These are phyloP conservation scores for Tuber brumale DNA, from an alignment of 495 filamentous ascomycete species.

Conservation along the genomic window DNA sequence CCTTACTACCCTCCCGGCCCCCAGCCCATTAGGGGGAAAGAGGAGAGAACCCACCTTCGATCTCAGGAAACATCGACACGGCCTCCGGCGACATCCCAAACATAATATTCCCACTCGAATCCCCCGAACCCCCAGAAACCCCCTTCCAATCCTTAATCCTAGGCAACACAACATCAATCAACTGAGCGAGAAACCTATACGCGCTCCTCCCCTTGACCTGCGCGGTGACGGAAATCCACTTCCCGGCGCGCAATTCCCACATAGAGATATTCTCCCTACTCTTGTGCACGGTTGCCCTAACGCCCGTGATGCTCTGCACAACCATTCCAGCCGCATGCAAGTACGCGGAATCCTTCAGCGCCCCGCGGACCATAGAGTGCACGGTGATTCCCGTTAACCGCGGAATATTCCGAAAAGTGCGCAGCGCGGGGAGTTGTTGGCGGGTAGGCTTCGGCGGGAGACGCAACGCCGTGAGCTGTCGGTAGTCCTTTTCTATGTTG, in stretches of 20 bases:
- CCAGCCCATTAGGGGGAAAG: background rate
- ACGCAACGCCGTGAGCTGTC: conserved; percentile 75
- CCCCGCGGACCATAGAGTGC: conserved; percentile 61
- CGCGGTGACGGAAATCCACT: conserved; percentile 59
- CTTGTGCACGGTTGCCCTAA: conserved; percentile 61
- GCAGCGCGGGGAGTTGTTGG: conserved; percentile 61
- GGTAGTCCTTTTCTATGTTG: conserved; percentile 49
- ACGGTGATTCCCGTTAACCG: conserved; percentile 72
- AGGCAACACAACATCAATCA: conserved; percentile 81
- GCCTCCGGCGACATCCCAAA: conserved; percentile 68
- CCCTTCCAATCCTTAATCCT: conserved; percentile 92
- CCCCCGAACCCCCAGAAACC: conserved; percentile 66
- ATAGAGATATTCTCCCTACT: conserved; percentile 59
- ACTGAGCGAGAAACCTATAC: conserved; percentile 78
- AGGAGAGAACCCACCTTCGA: conserved; percentile 65
- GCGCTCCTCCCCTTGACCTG: conserved; percentile 71
- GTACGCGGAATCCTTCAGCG: conserved; percentile 57
- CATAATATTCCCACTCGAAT: conserved; percentile 77
- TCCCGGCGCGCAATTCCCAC: conserved; percentile 55
- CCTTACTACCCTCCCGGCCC: too few species aligned
- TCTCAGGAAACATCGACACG: conserved; percentile 79
- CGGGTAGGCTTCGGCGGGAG: conserved; percentile 75
- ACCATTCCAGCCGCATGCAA: conserved; percentile 76
- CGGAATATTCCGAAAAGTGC: conserved; percentile 80
- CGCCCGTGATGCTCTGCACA: conserved; percentile 76